phyloP scores from a whole-genome alignment of 1,139 yeast species.

The Scheffersomyces quercinus region DNA sequence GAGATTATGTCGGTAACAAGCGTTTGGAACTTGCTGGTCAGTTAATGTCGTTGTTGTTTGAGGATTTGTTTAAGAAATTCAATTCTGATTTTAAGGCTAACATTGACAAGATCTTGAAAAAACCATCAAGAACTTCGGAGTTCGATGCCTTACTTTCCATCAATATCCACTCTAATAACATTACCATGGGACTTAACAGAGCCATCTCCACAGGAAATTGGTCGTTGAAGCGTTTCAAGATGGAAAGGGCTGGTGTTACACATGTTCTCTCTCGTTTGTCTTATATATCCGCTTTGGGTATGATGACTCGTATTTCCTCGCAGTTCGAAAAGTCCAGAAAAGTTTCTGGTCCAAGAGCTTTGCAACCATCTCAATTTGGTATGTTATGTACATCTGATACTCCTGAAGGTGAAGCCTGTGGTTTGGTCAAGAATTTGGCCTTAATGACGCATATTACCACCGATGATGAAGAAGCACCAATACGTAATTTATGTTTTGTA shows the following conservation, averaged over 20 bases:
- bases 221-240: conserved; percentile 97
- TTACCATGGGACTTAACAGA: conserved; percentile 91
- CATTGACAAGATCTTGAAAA: conserved; percentile 88
- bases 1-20: conserved; percentile 98
- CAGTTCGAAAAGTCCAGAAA: conserved; percentile 97
- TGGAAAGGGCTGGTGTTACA: conserved; percentile 99
- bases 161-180: conserved; percentile 86
- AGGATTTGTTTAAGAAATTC: conserved; percentile 94
- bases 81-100: conserved; percentile 92
- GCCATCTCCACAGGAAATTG: conserved; percentile 99
- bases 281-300: conserved; percentile 93
- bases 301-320: conserved; percentile 99
- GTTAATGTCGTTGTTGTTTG: conserved; percentile 88
- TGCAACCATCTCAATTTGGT: conserved; percentile 98
- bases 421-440: conserved; percentile 93
- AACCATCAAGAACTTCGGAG: conserved; percentile 92
- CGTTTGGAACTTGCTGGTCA: conserved; percentile 97
- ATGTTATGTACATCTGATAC: conserved; percentile 99
- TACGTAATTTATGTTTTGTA: conserved; percentile 69
- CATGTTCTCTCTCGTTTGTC: conserved; percentile 90
- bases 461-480: conserved; percentile 94
- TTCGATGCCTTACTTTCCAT: conserved; percentile 90
- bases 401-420: conserved; percentile 99
- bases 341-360: conserved; percentile 98
- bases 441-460: conserved; percentile 98